Evolutionary conservation across 1,284 basidiomycete species (phyloP), one percentile per base, ranked within the genome.

Genomic region (Leccinum fuscescens): DNA sequence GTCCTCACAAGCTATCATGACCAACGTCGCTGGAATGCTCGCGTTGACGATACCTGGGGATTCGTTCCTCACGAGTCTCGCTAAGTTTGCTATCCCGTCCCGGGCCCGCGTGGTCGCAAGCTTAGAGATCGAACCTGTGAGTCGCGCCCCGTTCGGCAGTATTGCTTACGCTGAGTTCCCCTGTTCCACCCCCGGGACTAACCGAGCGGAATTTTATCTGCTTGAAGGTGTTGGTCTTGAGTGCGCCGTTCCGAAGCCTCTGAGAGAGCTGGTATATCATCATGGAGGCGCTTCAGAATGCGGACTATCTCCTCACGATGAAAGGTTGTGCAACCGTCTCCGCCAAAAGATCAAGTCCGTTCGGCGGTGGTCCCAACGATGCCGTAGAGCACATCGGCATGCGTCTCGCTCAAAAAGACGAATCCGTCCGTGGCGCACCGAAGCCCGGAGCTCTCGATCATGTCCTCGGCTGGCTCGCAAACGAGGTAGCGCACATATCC

Each of bases 181-280:
- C 27, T 29, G 27, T 29, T 29, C 27, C 27, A 29, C 27, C 89
- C 1, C 92, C 93, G 0, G 86, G 87, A 3, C 76, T 99, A 12
- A 93, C 91, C 0, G 89, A 94, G 64, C 82, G 95, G 35, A 99
- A 98, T 69, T 79, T 97, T 64, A 92, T 94, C 0, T 98, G 95
- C 70, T 76, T 98, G 57, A 92, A 92, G 64, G 90, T 93, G 1
- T 79, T 96, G 53, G 81, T 97, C 9, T 81, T 85, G 0, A 90
- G 91, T 61, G 88, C 92, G 0, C 79, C 93, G 54, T 92, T 92
- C 69, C 83, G 92, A 0, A 90, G 87, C 56, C 82, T 98, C 0
- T 93, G 89, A 8, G 82, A 86, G 39, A 93, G 90, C 64, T 99
- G 96, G 97, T 94, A 93, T 71, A 84, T 89, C 53, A 85, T 98